Base-by-base conservation (phyloP, 129 eudicot species). In the Flaveria sonorensis region DNA sequence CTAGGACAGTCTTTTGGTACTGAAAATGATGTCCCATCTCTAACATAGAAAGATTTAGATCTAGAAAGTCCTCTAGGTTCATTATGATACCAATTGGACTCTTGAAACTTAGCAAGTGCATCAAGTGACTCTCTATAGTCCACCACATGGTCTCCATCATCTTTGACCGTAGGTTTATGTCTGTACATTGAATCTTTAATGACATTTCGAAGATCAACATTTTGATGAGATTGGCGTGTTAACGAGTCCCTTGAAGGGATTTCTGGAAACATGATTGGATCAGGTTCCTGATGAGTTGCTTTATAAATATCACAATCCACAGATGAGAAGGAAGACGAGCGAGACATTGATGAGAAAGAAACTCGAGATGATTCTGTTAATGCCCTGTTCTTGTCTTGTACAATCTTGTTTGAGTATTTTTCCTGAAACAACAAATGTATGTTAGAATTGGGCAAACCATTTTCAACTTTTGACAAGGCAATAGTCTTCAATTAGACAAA, bases 311-410 rank as follows among this genome's bases (percentile, higher is more conserved):
- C 86, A 43, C 83, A 89, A 72, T 93, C 97, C 13, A 86, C 71
- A 50, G 98, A 93, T 32, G 98, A 93, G 74, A 91, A 93, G 8
- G 97, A 93, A 78, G 98, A 93, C 16, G 98, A 89, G 1, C 90
- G 93, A 10, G 98, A 93, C 42, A 91, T 85, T 46, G 98, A 93
- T 75, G 98, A 90, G 70, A 93, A 93, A 24, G 98, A 93, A 23
- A 92, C 88, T 66, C 97, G 77, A 10, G 98, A 89, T 46, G 93
- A 90, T 83, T 89, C 97, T 0, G 93, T 89, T 16, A 97, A 91
- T n/a, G 76, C 71, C 83, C 96, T 88, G 87, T 79, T 86, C 74
- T 79, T 90, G 23, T 93, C 98, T 40, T 78, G 87, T 16, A 67
- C 64, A 79, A 32, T 76, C 82, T 87, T 90, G 81, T 76, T 80